phyloP scores from a whole-genome alignment of 2,329 filamentous ascomycete genomes.

The Albophoma yamanashiensis region DNA sequence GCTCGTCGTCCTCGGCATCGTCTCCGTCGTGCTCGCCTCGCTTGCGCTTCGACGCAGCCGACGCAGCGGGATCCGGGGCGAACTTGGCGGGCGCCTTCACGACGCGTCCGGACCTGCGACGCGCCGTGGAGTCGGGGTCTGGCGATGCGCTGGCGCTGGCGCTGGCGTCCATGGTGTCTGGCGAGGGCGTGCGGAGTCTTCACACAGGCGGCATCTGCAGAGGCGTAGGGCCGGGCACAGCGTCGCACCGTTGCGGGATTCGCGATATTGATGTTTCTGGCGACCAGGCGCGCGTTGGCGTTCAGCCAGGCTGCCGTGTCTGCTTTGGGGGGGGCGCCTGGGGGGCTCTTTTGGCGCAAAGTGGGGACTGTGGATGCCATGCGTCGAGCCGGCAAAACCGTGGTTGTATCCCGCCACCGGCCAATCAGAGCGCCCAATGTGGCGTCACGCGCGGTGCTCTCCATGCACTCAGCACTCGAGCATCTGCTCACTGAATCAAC shows the following conservation, averaged over 20 bases:
- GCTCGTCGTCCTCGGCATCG: conserved; percentile 36
- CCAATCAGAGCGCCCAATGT: not conserved
- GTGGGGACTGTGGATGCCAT: not conserved
- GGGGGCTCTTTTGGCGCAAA: conserved; percentile 3
- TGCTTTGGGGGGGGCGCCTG: not conserved
- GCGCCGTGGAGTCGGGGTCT: conserved; percentile 38
- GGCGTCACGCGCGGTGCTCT: not conserved
- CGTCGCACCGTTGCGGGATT: not conserved
- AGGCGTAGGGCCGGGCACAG: not conserved
- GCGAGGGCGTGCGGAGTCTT: conserved; percentile 4
- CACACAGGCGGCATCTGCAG: conserved; percentile 8
- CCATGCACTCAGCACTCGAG: not conserved
- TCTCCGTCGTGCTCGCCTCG: conserved; percentile 37
- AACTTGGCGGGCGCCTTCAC: conserved; percentile 50
- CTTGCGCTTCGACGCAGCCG: conserved; percentile 46
- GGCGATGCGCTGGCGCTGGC: conserved; percentile 17
- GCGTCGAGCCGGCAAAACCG: not conserved
- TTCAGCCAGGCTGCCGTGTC: conserved; percentile 1
- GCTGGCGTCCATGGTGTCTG: conserved; percentile 8
- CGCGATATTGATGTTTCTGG: conserved; percentile 1
- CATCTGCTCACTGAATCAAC: not conserved
- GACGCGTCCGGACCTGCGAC: conserved; percentile 61
- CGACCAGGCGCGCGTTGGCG: conserved; percentile 6
- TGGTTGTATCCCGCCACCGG: not conserved
- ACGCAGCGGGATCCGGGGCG: conserved; percentile 32